A percentile compares a stretch with the other conserved stretches of the same genome.
Conservation (phyloP, 1,284 basidiomycete genomes). For the Malassezia caprae region DNA sequence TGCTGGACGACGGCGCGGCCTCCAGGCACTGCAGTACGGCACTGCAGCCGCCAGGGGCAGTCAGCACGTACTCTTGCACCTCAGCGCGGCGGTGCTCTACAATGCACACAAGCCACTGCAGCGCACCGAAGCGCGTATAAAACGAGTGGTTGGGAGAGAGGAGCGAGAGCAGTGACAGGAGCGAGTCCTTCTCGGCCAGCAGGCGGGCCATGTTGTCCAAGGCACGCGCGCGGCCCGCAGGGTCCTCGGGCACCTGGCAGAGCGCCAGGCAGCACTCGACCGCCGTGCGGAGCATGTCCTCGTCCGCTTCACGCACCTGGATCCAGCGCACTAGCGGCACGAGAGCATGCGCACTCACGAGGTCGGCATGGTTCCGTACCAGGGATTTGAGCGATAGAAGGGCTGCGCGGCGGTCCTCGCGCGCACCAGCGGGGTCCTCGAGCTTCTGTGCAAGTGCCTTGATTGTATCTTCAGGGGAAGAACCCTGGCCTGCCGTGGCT, state of each 20-base stretch:
- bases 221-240: conserved; percentile 43
- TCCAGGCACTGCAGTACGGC: conserved; percentile 56
- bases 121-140: conserved; percentile 74
- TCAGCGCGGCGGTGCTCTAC: conserved; percentile 58
- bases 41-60: conserved; percentile 63
- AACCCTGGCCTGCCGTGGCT: conserved; percentile 48
- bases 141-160: conserved; percentile 52
- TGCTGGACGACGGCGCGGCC: conserved; percentile 49
- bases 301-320: conserved; percentile 28
- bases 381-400: conserved; percentile 85
- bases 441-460: conserved; percentile 76
- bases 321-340: conserved; percentile 28
- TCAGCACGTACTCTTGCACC: conserved; percentile 81
- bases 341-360: conserved; percentile 37
- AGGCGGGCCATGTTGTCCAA: conserved; percentile 64
- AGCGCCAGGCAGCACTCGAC: conserved; percentile 35
- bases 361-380: conserved; percentile 72
- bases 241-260: conserved; percentile 22
- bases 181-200: conserved; percentile 61
- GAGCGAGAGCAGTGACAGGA: conserved; percentile 67
- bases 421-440: conserved; percentile 15
- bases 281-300: conserved; percentile 31
- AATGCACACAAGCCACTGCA: conserved; percentile 76
- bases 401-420: conserved; percentile 74
- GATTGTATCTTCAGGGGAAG: conserved; percentile 75